phyloP scores from a whole-genome alignment of 768 basidiomycete genomes.

The Peribolospora kevripleyi region DNA sequence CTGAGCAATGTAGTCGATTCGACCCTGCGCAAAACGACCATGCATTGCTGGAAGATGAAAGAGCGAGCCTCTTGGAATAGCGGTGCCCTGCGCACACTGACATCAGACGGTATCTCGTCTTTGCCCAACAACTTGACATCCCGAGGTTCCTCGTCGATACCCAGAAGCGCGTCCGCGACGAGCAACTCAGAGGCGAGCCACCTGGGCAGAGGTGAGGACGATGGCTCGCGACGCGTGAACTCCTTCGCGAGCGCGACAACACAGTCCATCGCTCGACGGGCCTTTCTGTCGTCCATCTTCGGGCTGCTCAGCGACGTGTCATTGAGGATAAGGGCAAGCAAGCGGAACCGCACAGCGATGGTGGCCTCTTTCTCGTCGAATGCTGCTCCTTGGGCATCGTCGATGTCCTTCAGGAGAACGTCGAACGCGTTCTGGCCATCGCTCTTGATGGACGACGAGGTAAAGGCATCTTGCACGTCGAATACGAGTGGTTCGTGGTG shows the following conservation, averaged over 20 bases:
- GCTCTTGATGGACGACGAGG: conserved; percentile 14
- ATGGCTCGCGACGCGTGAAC: conserved; percentile 2
- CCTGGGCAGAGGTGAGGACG: conserved; percentile 32
- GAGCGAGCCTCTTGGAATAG: conserved; percentile 35
- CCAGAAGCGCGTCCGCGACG: conserved; percentile 60
- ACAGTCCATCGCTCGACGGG: conserved; percentile 6
- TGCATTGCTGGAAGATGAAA: conserved; percentile 48
- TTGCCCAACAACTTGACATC: conserved; percentile 43
- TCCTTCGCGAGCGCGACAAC: conserved; percentile 4
- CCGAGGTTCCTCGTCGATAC: conserved; percentile 46
- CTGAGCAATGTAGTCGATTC: conserved; percentile 29
- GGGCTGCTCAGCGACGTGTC: conserved; percentile 31
- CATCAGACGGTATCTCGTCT: conserved; percentile 32
- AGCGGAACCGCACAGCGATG: conserved; percentile 54
- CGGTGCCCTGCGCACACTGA: conserved; percentile 18
- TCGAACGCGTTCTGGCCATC: conserved; percentile 35
- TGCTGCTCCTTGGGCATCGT: conserved; percentile 25
- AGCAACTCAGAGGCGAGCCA: conserved; percentile 76
- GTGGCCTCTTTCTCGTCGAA: conserved; percentile 31
- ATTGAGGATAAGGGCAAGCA: conserved; percentile 58
- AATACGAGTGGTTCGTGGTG: conserved; percentile 69
- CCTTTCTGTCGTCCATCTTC: conserved; percentile 5
- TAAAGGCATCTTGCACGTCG: conserved; percentile 61
- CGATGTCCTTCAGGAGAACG: conserved; percentile 53
- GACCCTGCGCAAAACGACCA: conserved; percentile 41